Evolutionary conservation across 1,139 yeast genomes (phyloP), one percentile per base, ranked within the genome.

Genomic region (Kazachstania sp.): DNA sequence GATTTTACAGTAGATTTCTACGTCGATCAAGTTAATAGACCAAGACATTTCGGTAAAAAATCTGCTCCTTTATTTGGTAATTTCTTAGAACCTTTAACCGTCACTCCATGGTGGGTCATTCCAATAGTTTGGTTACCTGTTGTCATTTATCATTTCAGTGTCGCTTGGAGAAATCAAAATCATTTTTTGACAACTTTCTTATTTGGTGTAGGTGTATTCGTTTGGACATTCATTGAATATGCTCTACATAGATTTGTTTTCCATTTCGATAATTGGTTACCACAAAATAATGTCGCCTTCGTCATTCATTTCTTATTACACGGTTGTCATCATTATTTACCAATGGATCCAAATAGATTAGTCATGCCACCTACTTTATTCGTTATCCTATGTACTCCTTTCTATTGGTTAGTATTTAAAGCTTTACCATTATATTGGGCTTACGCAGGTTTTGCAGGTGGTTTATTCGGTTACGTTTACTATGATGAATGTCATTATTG

Each of bases 321-420:
- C 61, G 99, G 99, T 45, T 84, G 90, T 48, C 99, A 92, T 66
- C 99, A 92, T 67, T 92, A 87, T 67, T 74, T 92, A 58, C 99
- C 99, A 51, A 92, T 94, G 98, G 99, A 92, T 70, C 78, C 79
- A 50, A 74, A 81, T 67, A 80, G 99, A 64, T 77, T 92, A 63
- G 99, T 92, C 41, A 83, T 92, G 83, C 99, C 99, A 4, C 99
- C 99, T 41, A 73, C 97, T 0, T 71, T 92, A 61, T 82, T 90
- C 57, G 53, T 77, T 28, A 69, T 71, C 2, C 61, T 83, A 43
- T 72, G 81, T 48, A 69, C 70, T 16, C 92, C 92, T 38, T 69
- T 83, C 59, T 80, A 79, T 65, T 73, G 68, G 52, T 64, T 79
- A 44, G 84, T 83, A 28, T 83, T 80, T 55, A 59, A 70, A 9